Base-by-base conservation (phyloP, 192 early-diverging fungal genomes). In the Entomortierella lignicola region DNA sequence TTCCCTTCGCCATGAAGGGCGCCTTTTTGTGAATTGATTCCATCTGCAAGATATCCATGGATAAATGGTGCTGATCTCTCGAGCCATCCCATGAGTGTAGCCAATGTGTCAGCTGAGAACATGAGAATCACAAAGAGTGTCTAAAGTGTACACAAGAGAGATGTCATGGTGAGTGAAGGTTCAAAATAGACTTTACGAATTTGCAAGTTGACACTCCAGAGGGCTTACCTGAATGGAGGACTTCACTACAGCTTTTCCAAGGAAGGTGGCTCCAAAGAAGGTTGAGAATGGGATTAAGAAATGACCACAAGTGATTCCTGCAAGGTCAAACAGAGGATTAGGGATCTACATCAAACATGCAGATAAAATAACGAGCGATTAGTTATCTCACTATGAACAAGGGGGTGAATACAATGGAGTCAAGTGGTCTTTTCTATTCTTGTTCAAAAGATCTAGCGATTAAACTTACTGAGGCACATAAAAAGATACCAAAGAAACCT, bases 241-340 rank as follows among this genome's bases (percentile, higher is more conserved):
- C 72, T 98, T 98, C 55, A 98, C 85, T 27, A 93, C 71, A 0
- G 97, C 94, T 81, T 98, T 98, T 50, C 97, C 97, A 23, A 98
- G 69, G 58, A 98, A 91, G 4, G 97, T 98, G 0, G 97, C 97
- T 0, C 95, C 95, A 82, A 97, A 98, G 83, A 97, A 98, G 8
- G 96, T 98, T 71, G 87, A 85, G 77, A 98, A 97, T 20, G 95
- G 94, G 0, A 98, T 89, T 44, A 90, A 73, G 70, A 96, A 97
- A 71, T 95, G 93, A 0, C 97, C 97, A 71, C 96, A 97, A 7
- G 96, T 91, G 47, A 98, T 97, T 23, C 97, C 97, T 39, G 97
- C 97, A 39, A 98, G 86, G 67, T 98, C 97, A 82, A 98, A 98
- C 47, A 98, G 82, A 17, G 96, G 96, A 61, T 98, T 98, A n/a